Conservation (phyloP, 805 yeast species). For the Zygoascus tannicola region DNA sequence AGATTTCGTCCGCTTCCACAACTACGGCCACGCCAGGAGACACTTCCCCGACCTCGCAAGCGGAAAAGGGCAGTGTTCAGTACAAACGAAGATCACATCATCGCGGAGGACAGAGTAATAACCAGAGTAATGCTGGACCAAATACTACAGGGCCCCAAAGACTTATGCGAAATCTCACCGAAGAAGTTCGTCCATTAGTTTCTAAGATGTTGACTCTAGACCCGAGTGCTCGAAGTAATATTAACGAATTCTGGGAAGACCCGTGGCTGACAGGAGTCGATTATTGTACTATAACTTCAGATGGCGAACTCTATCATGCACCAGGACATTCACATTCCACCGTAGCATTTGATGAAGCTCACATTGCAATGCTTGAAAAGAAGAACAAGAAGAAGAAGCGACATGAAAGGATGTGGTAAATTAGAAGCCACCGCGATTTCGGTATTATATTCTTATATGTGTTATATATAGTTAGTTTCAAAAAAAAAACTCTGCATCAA, state of each 20-base stretch:
- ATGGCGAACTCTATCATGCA: constrained; percentile 26
- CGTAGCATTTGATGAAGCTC: constrained; percentile 91
- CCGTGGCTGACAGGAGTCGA: constrained; percentile 50
- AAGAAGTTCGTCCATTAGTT: constrained; percentile 52
- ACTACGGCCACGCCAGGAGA: background rate
- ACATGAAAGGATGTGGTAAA: constrained; percentile 35
- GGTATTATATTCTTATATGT: no score
- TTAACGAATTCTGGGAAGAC: constrained; percentile 48
- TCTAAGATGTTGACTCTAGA: constrained; percentile 58
- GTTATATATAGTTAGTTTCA: no score
- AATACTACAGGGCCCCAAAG: constrained; percentile 50
- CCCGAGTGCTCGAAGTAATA: constrained; percentile 48
- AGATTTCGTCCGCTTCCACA: background rate
- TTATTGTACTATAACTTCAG: constrained; percentile 49
- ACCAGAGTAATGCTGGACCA: constrained; percentile 41
- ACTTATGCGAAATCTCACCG: constrained; percentile 60
- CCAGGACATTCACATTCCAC: constrained; percentile 75
- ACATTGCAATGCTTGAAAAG: constrained; percentile 85
- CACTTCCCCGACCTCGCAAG: background rate
- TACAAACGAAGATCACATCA: background rate
- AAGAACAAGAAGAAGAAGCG: constrained; percentile 47
- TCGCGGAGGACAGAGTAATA: constrained; percentile 18
- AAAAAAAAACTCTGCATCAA: no score
- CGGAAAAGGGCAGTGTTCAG: background rate
- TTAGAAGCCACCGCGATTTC: no score